Conservation (phyloP, 805 yeast species). For the Zygosaccharomyces kombuchaensis region DNA sequence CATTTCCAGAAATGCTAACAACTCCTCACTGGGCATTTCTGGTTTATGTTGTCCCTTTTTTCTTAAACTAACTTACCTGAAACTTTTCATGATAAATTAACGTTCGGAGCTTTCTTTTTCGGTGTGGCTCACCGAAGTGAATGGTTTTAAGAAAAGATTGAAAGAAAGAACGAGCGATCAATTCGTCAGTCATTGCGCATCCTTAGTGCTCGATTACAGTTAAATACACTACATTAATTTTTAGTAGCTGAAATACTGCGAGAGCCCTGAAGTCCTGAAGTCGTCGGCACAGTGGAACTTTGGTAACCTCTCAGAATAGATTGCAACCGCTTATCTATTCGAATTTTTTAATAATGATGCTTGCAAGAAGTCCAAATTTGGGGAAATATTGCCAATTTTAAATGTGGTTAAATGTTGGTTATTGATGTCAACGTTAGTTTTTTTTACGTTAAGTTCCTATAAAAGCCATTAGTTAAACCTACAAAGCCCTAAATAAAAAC, state of each 20-base stretch:
- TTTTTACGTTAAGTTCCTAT: not conserved
- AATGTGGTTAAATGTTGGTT: too few species aligned
- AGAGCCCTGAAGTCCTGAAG: too few species aligned
- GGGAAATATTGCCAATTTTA: too few species aligned
- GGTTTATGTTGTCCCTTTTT: conserved; percentile 10
- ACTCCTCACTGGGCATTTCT: conserved; percentile 11
- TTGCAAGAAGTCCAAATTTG: too few species aligned
- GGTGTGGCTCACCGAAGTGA: not conserved
- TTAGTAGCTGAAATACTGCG: too few species aligned
- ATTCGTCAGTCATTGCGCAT: too few species aligned
- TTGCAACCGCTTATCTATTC: too few species aligned
- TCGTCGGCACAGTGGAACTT: too few species aligned
- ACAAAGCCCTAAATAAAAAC: not conserved
- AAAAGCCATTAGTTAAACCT: not conserved
- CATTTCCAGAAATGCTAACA: not conserved
- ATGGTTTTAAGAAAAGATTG: not conserved
- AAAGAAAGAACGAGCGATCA: not conserved
- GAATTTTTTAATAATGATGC: too few species aligned
- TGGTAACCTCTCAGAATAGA: too few species aligned
- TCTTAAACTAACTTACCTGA: not conserved
- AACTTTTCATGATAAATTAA: not conserved
- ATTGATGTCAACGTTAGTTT: not conserved
- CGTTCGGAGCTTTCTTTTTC: not conserved
- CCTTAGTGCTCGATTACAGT: too few species aligned
- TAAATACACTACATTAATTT: too few species aligned